phyloP scores from a whole-genome alignment of 345 rosid genomes.

The Aethionema arabicum region DNA sequence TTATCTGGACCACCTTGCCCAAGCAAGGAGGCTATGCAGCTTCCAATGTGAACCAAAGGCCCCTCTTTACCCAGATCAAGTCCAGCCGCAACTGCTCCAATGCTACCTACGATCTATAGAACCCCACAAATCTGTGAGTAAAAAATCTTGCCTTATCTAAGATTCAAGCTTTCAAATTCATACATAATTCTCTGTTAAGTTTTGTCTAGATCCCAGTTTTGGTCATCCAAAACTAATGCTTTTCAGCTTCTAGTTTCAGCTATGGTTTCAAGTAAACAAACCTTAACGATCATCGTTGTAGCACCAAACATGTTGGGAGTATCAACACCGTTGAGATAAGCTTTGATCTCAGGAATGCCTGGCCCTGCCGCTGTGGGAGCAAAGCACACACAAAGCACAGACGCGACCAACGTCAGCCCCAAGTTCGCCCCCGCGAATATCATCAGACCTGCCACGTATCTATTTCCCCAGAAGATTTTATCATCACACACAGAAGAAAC shows the following conservation, averaged over 20 bases:
- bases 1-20: constrained; percentile 88
- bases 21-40: constrained; percentile 85
- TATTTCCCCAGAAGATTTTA: constrained; percentile 35
- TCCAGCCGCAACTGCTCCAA: constrained; percentile 87
- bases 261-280: constrained; percentile 26
- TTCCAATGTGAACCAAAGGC: constrained; percentile 84
- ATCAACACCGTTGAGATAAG: constrained; percentile 93
- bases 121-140: constrained; percentile 16
- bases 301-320: constrained; percentile 91
- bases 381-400: constrained; percentile 73
- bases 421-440: constrained; percentile 62
- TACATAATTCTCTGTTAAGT: background rate
- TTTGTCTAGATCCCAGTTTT: background rate
- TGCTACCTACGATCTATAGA: constrained; percentile 78
- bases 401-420: constrained; percentile 56
- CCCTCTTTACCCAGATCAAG: constrained; percentile 93
- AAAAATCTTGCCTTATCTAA: background rate
- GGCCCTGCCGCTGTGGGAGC: constrained; percentile 99
- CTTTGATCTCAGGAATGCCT: constrained; percentile 94
- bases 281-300: constrained; percentile 80
- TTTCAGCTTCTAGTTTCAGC: background rate
- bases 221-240: background rate
- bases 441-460: constrained; percentile 60
- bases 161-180: background rate
- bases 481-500: constrained; percentile 7